Evolutionary conservation across 2,329 filamentous ascomycete species (phyloP), one percentile per base, ranked within the genome.

Genomic region (Penicillium sp.): DNA sequence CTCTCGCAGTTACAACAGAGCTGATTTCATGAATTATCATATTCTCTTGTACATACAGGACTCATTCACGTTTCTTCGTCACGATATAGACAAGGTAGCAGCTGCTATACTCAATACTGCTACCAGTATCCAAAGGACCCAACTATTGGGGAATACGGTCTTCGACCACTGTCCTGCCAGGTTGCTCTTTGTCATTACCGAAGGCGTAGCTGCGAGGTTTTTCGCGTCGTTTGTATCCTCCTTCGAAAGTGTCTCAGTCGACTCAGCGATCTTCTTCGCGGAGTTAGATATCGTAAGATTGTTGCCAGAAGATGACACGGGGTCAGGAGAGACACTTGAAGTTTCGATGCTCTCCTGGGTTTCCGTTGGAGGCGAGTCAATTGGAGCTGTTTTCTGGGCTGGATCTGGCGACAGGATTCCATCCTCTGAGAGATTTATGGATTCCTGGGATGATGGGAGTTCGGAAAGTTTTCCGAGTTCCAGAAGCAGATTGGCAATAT

Each of bases 401-500:
- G 26, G 9, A 3, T 30, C 45, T 30, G 45, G 12, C 3, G 45
- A 17, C 24, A n/a, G n/a, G 4, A 26, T n/a, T 49, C 15, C 45
- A 5, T 49, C 24, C 30, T 53, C 50, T 8, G 42, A 5, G 9
- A 26, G 12, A 10, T 12, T n/a, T 2, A 49, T 49, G 6, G 28
- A 56, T 28, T 57, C 55, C n/a, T 50, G 17, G 9, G 44, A 19
- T 22, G 55, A 49, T 6, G 33, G 17, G 17, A 24, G 24, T 1
- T 42, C 55, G 2, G 55, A 28, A 1, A 49, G 24, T 9, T 38
- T 57, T 6, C 55, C 55, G 1, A 57, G 55, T 28, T 57, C 55
- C 33, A 57, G 12, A 15, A 57, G 55, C 30, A 49, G 17, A n/a
- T 50, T 50, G 30, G 55, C 55, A 42, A 57, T 57, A 8, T 40